phyloP scores from a whole-genome alignment of 2,329 filamentous ascomycete species.

The Fusarium sp. region DNA sequence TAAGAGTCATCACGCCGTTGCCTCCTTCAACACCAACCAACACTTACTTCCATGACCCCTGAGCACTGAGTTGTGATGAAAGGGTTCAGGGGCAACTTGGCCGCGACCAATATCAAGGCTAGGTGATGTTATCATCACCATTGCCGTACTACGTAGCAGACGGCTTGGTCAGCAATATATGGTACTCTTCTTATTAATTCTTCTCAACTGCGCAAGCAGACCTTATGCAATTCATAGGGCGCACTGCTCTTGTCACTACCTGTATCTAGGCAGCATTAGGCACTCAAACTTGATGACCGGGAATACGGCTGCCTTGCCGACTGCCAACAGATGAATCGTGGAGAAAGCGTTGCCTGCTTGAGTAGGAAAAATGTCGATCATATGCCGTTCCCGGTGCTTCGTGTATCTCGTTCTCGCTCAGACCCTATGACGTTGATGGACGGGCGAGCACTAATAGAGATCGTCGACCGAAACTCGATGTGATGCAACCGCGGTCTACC shows the following conservation, averaged over 20 bases:
- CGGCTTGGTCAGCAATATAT: no score
- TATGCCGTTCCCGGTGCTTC: constrained; percentile 26
- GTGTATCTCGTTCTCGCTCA: constrained; percentile 22
- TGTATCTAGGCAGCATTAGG: constrained; percentile 2
- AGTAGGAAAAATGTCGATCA: constrained; percentile 24
- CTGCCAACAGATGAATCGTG: constrained; percentile 16
- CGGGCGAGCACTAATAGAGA: constrained; percentile 22
- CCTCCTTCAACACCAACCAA: constrained; percentile 1
- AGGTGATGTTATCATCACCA: no score
- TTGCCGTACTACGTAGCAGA: no score
- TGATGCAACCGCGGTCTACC: constrained; percentile 12
- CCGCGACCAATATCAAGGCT: no score
- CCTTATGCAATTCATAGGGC: neutral
- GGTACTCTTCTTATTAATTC: no score
- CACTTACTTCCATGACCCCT: neutral
- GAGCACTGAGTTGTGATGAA: no score
- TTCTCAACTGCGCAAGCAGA: no score
- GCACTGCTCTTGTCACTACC: neutral
- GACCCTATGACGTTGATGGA: constrained; percentile 29
- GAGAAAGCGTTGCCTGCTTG: constrained; percentile 22
- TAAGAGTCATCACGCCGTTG: constrained; percentile 18
- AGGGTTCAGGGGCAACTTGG: no score
- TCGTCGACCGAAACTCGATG: constrained; percentile 19
- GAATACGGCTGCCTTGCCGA: constrained; percentile 26
- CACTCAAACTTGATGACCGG: constrained; percentile 11